Evolutionary conservation across 2,329 filamentous ascomycete species (phyloP).

Genomic region (Cercospora brassicicola): DNA sequence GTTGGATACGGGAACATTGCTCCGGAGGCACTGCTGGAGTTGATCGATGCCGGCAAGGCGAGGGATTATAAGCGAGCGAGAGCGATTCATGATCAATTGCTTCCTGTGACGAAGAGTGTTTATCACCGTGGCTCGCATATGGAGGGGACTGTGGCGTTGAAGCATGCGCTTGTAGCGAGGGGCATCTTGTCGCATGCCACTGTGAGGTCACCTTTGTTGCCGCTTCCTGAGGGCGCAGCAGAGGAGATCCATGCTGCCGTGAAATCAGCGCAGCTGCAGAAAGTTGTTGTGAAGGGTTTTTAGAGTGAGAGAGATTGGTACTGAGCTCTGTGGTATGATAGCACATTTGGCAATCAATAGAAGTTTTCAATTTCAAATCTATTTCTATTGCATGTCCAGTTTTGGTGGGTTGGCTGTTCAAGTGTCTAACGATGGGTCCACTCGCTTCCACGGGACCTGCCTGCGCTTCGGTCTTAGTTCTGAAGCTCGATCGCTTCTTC

Average conservation of each 20-base stretch:
- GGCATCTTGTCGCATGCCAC: slow-evolving; percentile 54
- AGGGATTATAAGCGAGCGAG: slow-evolving; percentile 33
- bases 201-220: slow-evolving; percentile 52
- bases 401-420: not conserved
- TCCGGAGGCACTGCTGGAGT: not conserved
- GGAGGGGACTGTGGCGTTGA: slow-evolving; percentile 50
- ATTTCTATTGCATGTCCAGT: not conserved
- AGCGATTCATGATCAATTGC: slow-evolving; percentile 52
- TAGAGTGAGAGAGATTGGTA: not conserved
- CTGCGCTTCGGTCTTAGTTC: not conserved
- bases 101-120: slow-evolving; percentile 56
- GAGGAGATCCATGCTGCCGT: not conserved
- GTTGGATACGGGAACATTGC: slow-evolving; percentile 52
- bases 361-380: not conserved
- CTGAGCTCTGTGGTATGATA: not conserved
- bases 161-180: slow-evolving; percentile 54
- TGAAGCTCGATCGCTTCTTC: not conserved
- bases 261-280: not conserved
- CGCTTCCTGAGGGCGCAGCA: slow-evolving; percentile 44
- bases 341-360: not conserved
- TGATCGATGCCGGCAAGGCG: not conserved
- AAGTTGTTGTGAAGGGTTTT: not conserved
- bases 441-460: not conserved
- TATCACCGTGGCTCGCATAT: slow-evolving; percentile 58
- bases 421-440: too few relatives aligned